These are phyloP conservation scores for Solanum lycopersicoides DNA, from an alignment of 257 asterid species.

Conservation along the genomic window DNA sequence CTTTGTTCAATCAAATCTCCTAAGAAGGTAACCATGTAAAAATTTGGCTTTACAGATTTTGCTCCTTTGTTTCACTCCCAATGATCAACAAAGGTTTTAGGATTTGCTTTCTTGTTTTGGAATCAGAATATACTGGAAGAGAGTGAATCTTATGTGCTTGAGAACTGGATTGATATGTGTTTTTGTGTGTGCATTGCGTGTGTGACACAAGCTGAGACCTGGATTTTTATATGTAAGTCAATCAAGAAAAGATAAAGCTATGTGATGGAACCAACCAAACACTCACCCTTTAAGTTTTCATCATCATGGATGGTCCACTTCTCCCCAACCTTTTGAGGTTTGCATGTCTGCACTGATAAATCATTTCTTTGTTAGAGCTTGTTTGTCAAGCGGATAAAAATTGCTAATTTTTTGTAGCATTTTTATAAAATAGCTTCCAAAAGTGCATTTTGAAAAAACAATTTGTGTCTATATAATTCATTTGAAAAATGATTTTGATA, in stretches of 20 bases:
- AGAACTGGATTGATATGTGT: neutral
- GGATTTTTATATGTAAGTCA: neutral
- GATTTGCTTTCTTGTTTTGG: neutral
- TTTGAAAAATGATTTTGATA: neutral
- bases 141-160: neutral
- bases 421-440: neutral
- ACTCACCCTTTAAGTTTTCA: neutral
- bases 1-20: conserved; percentile 91
- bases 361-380: neutral
- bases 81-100: neutral
- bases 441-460: too few species aligned
- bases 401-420: neutral
- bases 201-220: neutral
- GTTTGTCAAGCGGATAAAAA: neutral
- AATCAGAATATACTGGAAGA: neutral
- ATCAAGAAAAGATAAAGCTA: neutral
- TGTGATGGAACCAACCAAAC: neutral
- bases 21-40: conserved; percentile 38
- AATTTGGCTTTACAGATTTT: neutral
- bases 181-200: neutral
- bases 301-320: neutral
- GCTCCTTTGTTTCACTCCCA: neutral
- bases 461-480: neutral
- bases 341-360: neutral
- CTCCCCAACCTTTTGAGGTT: neutral